A percentile compares a stretch with the other conserved stretches of the same genome.
These are phyloP conservation scores for Saposhnikovia divaricata DNA, from an alignment of 129 eudicot species.

Conservation along the genomic window DNA sequence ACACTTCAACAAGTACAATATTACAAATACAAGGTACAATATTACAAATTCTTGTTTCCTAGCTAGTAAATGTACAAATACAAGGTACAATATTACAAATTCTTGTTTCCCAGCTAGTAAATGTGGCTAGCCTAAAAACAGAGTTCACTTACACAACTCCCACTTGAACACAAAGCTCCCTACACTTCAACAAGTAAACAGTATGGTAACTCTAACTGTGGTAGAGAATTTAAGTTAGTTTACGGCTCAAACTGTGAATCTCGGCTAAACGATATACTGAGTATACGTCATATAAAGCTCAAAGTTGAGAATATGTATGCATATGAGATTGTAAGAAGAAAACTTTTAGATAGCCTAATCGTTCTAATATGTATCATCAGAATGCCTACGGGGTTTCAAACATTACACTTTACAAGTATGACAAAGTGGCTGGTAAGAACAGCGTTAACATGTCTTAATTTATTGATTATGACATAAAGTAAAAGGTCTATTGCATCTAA, in stretches of 20 bases:
- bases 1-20: background rate
- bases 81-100: too few relatives aligned
- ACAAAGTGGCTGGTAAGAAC: background rate
- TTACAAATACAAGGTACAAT: too few relatives aligned
- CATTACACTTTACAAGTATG: too few relatives aligned
- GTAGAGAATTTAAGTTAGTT: background rate
- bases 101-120: background rate
- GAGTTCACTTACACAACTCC: background rate
- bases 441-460: background rate
- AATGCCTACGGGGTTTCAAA: background rate
- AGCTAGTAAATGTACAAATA: too few relatives aligned
- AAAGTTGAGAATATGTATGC: background rate
- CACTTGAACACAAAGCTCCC: background rate
- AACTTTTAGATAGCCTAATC: background rate
- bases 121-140: background rate
- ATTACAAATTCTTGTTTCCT: too few relatives aligned
- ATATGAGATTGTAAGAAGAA: background rate
- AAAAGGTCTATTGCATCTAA: background rate
- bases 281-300: background rate
- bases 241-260: background rate
- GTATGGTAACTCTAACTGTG: background rate
- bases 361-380: background rate
- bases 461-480: background rate
- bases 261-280: background rate
- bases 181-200: background rate